phyloP scores from a whole-genome alignment of 352 stramenopile species.

The Halophytophthora batemanensis region DNA sequence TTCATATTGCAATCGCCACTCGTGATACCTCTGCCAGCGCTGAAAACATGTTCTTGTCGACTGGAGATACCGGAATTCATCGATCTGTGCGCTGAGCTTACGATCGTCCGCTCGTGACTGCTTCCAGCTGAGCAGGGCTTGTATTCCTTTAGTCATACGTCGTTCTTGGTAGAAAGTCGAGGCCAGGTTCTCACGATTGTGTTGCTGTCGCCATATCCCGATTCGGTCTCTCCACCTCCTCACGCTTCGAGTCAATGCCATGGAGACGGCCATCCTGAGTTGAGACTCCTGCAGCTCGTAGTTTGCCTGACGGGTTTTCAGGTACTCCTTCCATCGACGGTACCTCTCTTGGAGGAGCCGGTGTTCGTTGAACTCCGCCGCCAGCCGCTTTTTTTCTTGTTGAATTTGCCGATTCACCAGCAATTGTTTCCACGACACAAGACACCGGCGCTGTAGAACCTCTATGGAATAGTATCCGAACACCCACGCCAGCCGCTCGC shows the following conservation, averaged over 20 bases:
- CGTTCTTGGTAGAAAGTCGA: slow-evolving; percentile 6
- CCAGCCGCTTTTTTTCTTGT: slow-evolving; percentile 6
- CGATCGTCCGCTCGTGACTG: slow-evolving; percentile 1
- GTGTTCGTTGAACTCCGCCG: slow-evolving; percentile 10
- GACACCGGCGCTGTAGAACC: slow-evolving; percentile 22
- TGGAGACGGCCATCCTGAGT: neutral
- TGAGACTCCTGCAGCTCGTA: slow-evolving; percentile 2
- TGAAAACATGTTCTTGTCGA: slow-evolving; percentile 6
- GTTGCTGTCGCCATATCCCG: slow-evolving; percentile 3
- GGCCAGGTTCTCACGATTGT: neutral
- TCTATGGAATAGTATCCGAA: slow-evolving; percentile 28
- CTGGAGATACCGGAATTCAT: slow-evolving; percentile 1
- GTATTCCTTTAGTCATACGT: slow-evolving; percentile 7
- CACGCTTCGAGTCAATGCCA: slow-evolving; percentile 14
- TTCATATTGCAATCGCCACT: slow-evolving; percentile 23
- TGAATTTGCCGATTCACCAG: slow-evolving; percentile 2
- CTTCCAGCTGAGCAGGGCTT: slow-evolving; percentile 9
- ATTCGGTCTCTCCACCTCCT: slow-evolving; percentile 17
- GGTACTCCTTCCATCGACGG: slow-evolving; percentile 11
- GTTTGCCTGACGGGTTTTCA: slow-evolving; percentile 2
- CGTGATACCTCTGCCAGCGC: slow-evolving; percentile 21
- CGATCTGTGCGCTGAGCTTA: slow-evolving; percentile 1
- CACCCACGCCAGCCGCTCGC: slow-evolving; percentile 22
- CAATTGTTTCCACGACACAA: slow-evolving; percentile 18
- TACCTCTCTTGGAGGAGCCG: slow-evolving; percentile 8